Base-by-base conservation (phyloP, 352 stramenopile species). In the Phytophthora cactorum region DNA sequence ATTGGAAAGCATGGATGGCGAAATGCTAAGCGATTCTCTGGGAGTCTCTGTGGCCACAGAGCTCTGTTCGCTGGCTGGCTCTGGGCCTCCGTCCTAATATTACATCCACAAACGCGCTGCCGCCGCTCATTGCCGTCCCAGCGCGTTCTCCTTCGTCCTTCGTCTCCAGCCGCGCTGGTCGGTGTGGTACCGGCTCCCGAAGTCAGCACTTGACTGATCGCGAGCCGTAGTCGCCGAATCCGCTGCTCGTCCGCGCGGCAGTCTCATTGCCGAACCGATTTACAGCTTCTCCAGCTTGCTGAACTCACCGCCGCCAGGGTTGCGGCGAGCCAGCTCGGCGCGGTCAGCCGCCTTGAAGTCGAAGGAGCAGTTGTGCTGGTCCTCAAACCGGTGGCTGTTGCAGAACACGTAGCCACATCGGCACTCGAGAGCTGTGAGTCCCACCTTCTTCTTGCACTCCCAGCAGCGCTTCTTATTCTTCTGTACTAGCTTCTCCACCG, bases 381-480 rank as follows among this genome's bases (percentile, higher is more conserved):
- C 88, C 11, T 88, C 81, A 70, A 96, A 97, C 9, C 90, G 86
- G 73, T 97, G 91, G 43, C 63, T 74, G 63, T 75, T 89, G 75
- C 91, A 97, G 66, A 93, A 97, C 25, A 97, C 81, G 60, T 87
- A 96, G 58, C 88, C 88, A 60, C 91, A 97, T 47, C 87, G 85
- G 72, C 91, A 97, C 68, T 95, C 87, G 58, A 97, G 93, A 17
- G 89, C 91, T 22, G 89, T 96, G 5, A 97, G 77, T 0, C 91
- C 90, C 17, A 97, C 85, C 73, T 97, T 97, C 77, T 97, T 97
- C 76, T 91, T 94, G 82, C 91, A 97, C 59, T 93, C 83, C 80
- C 88, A 97, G 81, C 91, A 97, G 28, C 88, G 84, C 66, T 93
- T 95, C 62, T 92, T 89, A 77, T 97, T 97, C 75, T 93, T 97